Conservation (phyloP, 345 rosid species). For the Luvunga scandens region DNA sequence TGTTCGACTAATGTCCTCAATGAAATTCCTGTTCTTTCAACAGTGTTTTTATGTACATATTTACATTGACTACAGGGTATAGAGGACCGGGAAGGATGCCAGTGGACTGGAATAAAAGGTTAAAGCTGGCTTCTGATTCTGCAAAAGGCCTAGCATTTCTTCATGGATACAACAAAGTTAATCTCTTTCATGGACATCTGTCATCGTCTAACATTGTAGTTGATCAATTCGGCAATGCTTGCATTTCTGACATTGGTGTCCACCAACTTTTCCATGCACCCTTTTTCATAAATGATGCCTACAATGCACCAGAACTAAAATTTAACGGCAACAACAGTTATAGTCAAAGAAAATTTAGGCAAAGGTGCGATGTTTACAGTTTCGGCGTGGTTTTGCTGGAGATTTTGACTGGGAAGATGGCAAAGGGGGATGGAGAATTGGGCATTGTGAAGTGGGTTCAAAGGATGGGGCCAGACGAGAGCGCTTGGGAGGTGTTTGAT, state of each 20-base stretch:
- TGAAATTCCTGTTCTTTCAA: neutral
- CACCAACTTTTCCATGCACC: constrained; percentile 30
- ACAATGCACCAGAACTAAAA: constrained; percentile 34
- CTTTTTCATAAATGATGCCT: constrained; percentile 7
- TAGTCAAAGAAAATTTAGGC: constrained; percentile 19
- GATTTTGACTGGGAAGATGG: constrained; percentile 41
- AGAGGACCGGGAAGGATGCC: constrained; percentile 48
- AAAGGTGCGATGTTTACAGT: constrained; percentile 41
- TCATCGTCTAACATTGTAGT: constrained; percentile 38
- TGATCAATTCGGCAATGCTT: constrained; percentile 28
- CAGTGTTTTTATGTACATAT: neutral
- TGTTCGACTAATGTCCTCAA: neutral
- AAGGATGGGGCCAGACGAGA: constrained; percentile 24
- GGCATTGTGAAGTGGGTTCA: constrained; percentile 39
- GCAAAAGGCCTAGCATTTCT: constrained; percentile 42
- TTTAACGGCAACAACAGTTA: constrained; percentile 3
- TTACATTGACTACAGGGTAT: constrained; percentile 16
- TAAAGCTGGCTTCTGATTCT: constrained; percentile 38
- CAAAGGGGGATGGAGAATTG: constrained; percentile 34
- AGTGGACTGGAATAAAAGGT: constrained; percentile 34
- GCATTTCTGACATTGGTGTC: constrained; percentile 36
- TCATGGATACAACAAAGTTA: constrained; percentile 27
- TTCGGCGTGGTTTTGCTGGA: constrained; percentile 41
- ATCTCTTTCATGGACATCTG: constrained; percentile 40
- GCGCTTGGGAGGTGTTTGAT: constrained; percentile 41